Evolutionary conservation across 1,284 basidiomycete genomes (phyloP).

Genomic region (Psilocybe mexicana): DNA sequence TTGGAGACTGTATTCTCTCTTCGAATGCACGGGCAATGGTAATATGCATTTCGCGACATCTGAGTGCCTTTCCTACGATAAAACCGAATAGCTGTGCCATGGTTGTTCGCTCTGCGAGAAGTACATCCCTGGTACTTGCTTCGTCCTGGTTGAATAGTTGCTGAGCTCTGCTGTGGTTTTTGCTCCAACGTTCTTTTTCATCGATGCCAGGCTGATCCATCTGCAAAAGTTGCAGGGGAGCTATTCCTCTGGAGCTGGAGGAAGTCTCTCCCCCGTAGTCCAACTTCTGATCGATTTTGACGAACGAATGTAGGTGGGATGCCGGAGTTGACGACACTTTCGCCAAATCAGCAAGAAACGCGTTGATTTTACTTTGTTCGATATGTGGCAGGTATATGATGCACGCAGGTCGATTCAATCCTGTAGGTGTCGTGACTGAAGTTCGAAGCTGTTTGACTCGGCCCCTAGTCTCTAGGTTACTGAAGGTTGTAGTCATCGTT

Average conservation of each 20-base stretch:
- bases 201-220: slow-evolving; percentile 41
- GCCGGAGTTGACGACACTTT: slow-evolving; percentile 35
- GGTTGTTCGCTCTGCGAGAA: slow-evolving; percentile 65
- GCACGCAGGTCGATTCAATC: slow-evolving; percentile 52
- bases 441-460: slow-evolving; percentile 69
- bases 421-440: slow-evolving; percentile 52
- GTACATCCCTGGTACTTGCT: slow-evolving; percentile 53
- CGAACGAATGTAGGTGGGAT: slow-evolving; percentile 31
- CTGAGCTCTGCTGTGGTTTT: slow-evolving; percentile 42
- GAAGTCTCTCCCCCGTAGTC: slow-evolving; percentile 50
- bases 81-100: slow-evolving; percentile 70
- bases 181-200: slow-evolving; percentile 44
- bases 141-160: slow-evolving; percentile 55
- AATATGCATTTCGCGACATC: slow-evolving; percentile 67
- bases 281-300: slow-evolving; percentile 51
- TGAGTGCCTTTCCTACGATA: slow-evolving; percentile 59
- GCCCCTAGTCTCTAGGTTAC: slow-evolving; percentile 59
- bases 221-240: slow-evolving; percentile 43
- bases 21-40: slow-evolving; percentile 51
- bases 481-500: slow-evolving; percentile 60
- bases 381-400: slow-evolving; percentile 62
- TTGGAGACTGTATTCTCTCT: slow-evolving; percentile 33
- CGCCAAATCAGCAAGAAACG: slow-evolving; percentile 54
- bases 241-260: slow-evolving; percentile 30
- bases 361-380: slow-evolving; percentile 49